Base-by-base conservation (phyloP, 1,284 basidiomycete species). In the Leccinum laetum region DNA sequence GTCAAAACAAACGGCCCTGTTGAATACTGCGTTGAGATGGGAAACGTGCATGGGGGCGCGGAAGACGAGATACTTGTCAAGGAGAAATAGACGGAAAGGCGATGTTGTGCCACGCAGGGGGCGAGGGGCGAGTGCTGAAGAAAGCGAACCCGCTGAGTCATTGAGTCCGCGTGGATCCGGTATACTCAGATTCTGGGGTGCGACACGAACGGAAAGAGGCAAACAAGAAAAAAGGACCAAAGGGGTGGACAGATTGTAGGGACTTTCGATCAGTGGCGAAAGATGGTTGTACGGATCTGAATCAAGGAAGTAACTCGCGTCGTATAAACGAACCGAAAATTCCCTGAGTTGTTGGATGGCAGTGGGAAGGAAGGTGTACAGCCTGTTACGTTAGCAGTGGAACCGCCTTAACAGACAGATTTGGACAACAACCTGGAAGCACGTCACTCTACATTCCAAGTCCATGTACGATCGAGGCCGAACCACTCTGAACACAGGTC, bases 1-100 rank as follows among this genome's bases (percentile, higher is more conserved):
- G 74, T 72, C 67, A 58, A 70, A 77, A 73, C 69, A 77, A 75
- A 68, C 77, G 75, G 75, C 72, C 72, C 72, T 77, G 71, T 65
- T 60, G 73, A 72, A 58, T 58, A 62, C 66, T 66, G 66, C 55
- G 73, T 70, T 67, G 68, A 67, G 69, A 69, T 70, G 74, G 68
- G 64, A 67, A 77, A 68, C 58, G 60, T 61, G 65, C 60, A 63
- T 66, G 61, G 60, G 61, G 61, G 52, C 14, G 39, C 41, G 52
- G 64, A 63, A 65, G 61, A 69, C 58, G 66, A 52, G 66, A 68
- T 65, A 59, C 65, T 60, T 65, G 52, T 64, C 65, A 64, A 61
- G 60, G 63, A 5, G 35, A 70, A 71, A 71, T 60, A 61, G 67
- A 65, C 16, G 60, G 56, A 41, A 56, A 63, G 63, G 63, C 46